Conservation (phyloP, 169 alveolate species). For the Cyclospora cayetanensis region DNA sequence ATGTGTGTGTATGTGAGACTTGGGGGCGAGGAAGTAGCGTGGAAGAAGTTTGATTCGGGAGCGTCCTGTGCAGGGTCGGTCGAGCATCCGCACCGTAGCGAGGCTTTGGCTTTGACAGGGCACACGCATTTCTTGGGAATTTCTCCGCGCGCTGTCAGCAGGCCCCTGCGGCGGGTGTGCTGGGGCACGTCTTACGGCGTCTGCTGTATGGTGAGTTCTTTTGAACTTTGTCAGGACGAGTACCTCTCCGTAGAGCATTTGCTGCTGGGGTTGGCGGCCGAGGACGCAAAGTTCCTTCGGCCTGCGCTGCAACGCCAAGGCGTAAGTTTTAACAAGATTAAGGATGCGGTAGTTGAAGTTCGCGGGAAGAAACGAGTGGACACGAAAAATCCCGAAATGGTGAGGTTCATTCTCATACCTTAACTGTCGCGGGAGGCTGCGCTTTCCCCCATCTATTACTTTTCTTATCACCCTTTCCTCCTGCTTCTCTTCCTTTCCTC, state of each 20-base stretch:
- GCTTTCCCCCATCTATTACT: neutral
- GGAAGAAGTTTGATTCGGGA: neutral
- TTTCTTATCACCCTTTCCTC: neutral
- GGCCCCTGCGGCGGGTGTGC: too few relatives aligned
- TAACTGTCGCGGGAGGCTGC: neutral
- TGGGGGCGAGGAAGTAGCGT: neutral
- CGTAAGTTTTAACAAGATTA: constrained; percentile 84
- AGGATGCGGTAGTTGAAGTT: constrained; percentile 83
- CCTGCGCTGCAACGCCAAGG: constrained; percentile 83
- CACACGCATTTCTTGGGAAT: too few relatives aligned
- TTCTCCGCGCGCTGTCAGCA: too few relatives aligned
- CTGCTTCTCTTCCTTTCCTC: neutral
- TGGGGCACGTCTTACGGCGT: too few relatives aligned
- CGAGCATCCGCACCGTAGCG: neutral
- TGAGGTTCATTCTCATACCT: constrained; percentile 17
- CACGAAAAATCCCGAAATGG: constrained; percentile 86
- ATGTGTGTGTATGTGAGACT: neutral
- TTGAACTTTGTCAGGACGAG: too few relatives aligned
- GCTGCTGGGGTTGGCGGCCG: constrained; percentile 85
- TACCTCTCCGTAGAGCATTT: constrained; percentile 86
- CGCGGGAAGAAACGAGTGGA: constrained; percentile 89
- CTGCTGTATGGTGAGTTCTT: too few relatives aligned
- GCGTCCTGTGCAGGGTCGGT: too few relatives aligned
- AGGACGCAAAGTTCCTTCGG: constrained; percentile 86
- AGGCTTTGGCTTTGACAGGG: too few relatives aligned